phyloP scores from a whole-genome alignment of 2,329 filamentous ascomycete species.

The Fusarium metavorans region DNA sequence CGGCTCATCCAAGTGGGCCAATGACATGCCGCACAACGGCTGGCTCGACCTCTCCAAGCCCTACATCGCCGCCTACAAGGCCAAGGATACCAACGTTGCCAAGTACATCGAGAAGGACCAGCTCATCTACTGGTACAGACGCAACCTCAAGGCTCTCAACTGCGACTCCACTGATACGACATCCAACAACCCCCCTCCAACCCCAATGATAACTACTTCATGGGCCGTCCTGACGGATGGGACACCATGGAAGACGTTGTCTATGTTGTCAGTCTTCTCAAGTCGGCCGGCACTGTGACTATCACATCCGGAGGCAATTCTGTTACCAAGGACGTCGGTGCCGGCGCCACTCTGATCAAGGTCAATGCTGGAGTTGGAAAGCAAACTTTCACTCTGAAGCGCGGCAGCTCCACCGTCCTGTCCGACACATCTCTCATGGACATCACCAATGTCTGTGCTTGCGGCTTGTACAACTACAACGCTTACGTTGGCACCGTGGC shows the following conservation, averaged over 20 bases:
- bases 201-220: constrained; percentile 63
- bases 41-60: constrained; percentile 66
- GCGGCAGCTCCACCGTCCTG: constrained; percentile 56
- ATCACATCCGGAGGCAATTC: constrained; percentile 59
- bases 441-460: constrained; percentile 61
- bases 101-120: constrained; percentile 62
- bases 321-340: constrained; percentile 48
- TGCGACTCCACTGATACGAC: constrained; percentile 67
- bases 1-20: constrained; percentile 61
- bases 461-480: constrained; percentile 69
- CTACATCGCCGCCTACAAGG: constrained; percentile 66
- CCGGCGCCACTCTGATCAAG: constrained; percentile 49
- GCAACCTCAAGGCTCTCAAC: constrained; percentile 57
- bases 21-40: constrained; percentile 62
- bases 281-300: constrained; percentile 56
- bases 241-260: constrained; percentile 62
- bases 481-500: constrained; percentile 65
- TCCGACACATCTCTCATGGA: constrained; percentile 62
- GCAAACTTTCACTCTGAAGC: constrained; percentile 56
- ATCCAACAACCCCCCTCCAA: constrained; percentile 55
- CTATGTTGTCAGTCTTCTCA: constrained; percentile 65
- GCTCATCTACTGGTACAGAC: constrained; percentile 68
- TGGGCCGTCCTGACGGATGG: constrained; percentile 62
- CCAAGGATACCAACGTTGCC: constrained; percentile 51
- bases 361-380: constrained; percentile 60